Conservation (phyloP, 2,329 filamentous ascomycete species). For the Rhinocladiella mackenziei region DNA sequence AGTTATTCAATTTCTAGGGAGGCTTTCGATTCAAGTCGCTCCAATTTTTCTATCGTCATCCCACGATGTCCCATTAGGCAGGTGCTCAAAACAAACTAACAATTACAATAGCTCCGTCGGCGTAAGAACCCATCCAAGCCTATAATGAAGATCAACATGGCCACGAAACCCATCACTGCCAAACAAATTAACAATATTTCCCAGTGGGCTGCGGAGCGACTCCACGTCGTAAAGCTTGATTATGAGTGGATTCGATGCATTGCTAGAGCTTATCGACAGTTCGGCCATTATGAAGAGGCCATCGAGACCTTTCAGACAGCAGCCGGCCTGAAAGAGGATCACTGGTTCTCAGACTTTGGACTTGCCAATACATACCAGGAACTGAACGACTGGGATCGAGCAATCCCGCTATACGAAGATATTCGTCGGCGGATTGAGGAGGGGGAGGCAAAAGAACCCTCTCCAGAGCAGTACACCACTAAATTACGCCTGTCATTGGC, state of each 20-base stretch:
- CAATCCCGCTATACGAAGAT: background rate
- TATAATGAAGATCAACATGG: background rate
- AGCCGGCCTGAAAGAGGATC: background rate
- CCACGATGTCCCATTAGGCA: background rate
- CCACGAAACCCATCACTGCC: background rate
- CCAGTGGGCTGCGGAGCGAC: conserved; percentile 1
- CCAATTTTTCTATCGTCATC: too few relatives aligned
- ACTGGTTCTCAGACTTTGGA: conserved; percentile 1
- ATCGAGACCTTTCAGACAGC: background rate
- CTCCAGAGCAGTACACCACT: background rate
- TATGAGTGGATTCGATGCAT: conserved; percentile 1
- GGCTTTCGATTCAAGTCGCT: too few relatives aligned
- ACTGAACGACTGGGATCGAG: background rate
- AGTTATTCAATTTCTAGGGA: too few relatives aligned
- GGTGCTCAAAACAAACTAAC: background rate
- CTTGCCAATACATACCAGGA: background rate
- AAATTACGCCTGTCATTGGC: background rate
- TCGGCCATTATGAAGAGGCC: conserved; percentile 1
- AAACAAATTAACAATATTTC: conserved; percentile 2
- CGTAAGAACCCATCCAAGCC: background rate
- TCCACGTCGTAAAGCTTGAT: background rate
- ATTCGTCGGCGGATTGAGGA: background rate
- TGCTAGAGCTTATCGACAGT: conserved; percentile 1
- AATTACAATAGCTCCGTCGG: background rate
- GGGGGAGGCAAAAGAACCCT: conserved; percentile 1